Conservation (phyloP, 352 stramenopile species). For the Pythium dissimile region DNA sequence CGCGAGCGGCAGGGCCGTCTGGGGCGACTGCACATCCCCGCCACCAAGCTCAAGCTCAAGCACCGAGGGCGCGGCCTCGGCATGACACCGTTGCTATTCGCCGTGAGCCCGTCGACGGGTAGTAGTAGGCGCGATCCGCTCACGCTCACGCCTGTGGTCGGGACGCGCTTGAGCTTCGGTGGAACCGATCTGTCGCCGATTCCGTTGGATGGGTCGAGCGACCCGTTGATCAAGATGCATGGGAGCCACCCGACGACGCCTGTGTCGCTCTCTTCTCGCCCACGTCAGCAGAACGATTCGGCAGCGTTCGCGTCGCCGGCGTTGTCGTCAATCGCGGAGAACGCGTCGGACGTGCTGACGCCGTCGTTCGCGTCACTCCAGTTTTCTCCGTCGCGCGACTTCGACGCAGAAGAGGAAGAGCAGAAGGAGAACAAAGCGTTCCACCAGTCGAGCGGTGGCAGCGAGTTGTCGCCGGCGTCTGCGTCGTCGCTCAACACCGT, state of each 20-base stretch:
- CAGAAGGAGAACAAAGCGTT: slow-evolving; percentile 29
- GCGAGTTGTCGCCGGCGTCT: background rate
- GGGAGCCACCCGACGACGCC: background rate
- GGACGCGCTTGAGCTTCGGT: slow-evolving; percentile 14
- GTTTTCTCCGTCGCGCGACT: slow-evolving; percentile 11
- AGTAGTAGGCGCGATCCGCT: slow-evolving; percentile 13
- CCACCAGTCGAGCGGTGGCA: background rate
- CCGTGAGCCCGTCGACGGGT: no score
- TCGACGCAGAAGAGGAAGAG: slow-evolving; percentile 12
- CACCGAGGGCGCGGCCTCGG: background rate
- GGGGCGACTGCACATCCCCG: slow-evolving; percentile 29
- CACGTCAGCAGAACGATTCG: background rate
- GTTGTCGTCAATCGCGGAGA: slow-evolving; percentile 18
- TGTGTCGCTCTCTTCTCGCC: background rate
- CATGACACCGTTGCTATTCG: no score
- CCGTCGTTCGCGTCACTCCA: slow-evolving; percentile 24
- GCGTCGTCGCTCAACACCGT: slow-evolving; percentile 19
- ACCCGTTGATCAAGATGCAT: background rate
- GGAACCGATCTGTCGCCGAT: slow-evolving; percentile 53
- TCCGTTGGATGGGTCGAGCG: slow-evolving; percentile 13
- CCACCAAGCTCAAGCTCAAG: slow-evolving; percentile 17
- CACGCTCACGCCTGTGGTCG: slow-evolving; percentile 15
- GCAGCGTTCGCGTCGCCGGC: background rate
- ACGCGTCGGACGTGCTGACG: slow-evolving; percentile 3
- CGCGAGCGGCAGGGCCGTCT: slow-evolving; percentile 41